A percentile compares a stretch with the other conserved stretches of the same genome.
Evolutionary conservation across 192 early-diverging fungal genomes (phyloP).

Genomic region (Gorgonomyces haynaldii): DNA sequence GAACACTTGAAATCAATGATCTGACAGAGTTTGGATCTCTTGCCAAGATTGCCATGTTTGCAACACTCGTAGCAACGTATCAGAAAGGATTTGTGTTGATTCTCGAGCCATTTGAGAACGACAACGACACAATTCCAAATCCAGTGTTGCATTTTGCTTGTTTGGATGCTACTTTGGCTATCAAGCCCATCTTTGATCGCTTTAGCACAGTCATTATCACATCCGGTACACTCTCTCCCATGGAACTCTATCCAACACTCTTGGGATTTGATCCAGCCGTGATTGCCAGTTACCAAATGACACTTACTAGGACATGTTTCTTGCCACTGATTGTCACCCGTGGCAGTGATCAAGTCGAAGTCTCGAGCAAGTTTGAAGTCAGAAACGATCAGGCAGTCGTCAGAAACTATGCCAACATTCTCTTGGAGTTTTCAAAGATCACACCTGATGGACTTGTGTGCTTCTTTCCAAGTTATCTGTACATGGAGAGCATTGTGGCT

Average conservation of each 20-base stretch:
- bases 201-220: constrained; percentile 96
- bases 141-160: constrained; percentile 88
- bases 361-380: constrained; percentile 97
- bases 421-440: constrained; percentile 85
- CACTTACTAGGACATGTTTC: constrained; percentile 87
- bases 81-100: constrained; percentile 92
- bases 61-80: constrained; percentile 91
- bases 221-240: constrained; percentile 96
- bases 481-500: constrained; percentile 96
- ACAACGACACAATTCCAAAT: constrained; percentile 83
- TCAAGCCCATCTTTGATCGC: constrained; percentile 90
- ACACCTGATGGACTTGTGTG: constrained; percentile 96
- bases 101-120: constrained; percentile 94
- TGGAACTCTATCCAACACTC: constrained; percentile 96
- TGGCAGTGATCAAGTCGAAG: constrained; percentile 95
- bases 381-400: constrained; percentile 98
- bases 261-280: constrained; percentile 80
- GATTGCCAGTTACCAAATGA: constrained; percentile 92
- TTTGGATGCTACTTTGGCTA: constrained; percentile 91
- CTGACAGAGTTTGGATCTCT: constrained; percentile 76
- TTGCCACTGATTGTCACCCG: constrained; percentile 90
- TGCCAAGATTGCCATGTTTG: constrained; percentile 80
- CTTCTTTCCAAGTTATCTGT: constrained; percentile 97
- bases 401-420: constrained; percentile 93
- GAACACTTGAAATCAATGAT: constrained; percentile 88